Base-by-base conservation (phyloP, 176 grass and related monocot genomes). In the Aegilops speltoides region DNA sequence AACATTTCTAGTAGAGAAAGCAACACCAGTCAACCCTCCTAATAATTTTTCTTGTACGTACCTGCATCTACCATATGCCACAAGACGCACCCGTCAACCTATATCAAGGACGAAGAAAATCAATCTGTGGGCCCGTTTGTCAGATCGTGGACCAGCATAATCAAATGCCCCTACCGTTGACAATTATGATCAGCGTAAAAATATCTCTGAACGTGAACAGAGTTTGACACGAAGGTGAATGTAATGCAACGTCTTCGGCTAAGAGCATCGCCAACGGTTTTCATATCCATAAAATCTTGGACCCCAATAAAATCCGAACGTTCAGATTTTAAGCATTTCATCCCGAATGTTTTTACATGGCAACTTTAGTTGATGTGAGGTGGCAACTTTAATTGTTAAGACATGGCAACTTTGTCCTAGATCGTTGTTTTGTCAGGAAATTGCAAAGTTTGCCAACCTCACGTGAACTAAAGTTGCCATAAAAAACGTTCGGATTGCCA, bases 171-270 rank as follows among this genome's bases (percentile, higher is more conserved):
- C 7, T 13, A 26, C 26, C 29, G 64, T 77, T 85, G 89, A 91
- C 78, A 85, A 28, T 5, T 28, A 62, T 52, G 82, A 85, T 54
- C 14, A 88, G 77, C 77, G 41, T 77, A 82, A 40, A 83, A 36
- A 28, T 59, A 32, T 17, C 31, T 15, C 64, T 17, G 64, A 63
- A 63, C 5, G n/a, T 48, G 62, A 41, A 19, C 31, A 52, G 16
- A 29, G 69, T 80, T 84, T 91, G 76, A 59, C 68, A 43, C 16
- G 61, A 37, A 80, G 14, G 14, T 37, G 8, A 64, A 32, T 61
- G 5, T 28, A 22, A 22, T 59, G 7, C 19, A 54, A 54, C 17
- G 50, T 54, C 16, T 54, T 19, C 15, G 50, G 16, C 48, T 52
- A 52, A 17, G 48, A 16, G 5, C 15, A 52, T 17, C 43, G 36